Evolutionary conservation across 108 stramenopile genomes (phyloP).

Genomic region (Nitzschia sp.): DNA sequence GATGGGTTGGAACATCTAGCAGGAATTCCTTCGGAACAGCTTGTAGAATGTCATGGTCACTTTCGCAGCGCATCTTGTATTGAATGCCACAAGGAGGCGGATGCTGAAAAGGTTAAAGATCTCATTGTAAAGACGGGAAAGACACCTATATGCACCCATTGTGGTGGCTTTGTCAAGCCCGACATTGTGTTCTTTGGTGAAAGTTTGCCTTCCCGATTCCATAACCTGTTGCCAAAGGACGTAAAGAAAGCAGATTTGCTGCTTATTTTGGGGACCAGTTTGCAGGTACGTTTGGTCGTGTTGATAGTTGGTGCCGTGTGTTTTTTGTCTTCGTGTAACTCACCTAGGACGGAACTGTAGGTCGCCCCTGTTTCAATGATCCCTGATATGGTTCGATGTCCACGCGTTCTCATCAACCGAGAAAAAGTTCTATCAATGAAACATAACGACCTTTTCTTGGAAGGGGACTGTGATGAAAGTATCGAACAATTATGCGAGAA

Average conservation of each 20-base stretch:
- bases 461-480: conserved; percentile 83
- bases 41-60: conserved; percentile 92
- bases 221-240: conserved; percentile 49
- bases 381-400: conserved; percentile 67
- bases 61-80: conserved; percentile 80
- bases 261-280: conserved; percentile 85
- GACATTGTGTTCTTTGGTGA: conserved; percentile 98
- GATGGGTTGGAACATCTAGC: conserved; percentile 88
- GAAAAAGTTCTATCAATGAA: conserved; percentile 54
- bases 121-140: conserved; percentile 56
- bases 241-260: conserved; percentile 64
- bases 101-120: conserved; percentile 55
- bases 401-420: conserved; percentile 67
- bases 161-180: conserved; percentile 86
- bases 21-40: conserved; percentile 71
- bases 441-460: conserved; percentile 67
- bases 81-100: conserved; percentile 42
- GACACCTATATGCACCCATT: conserved; percentile 62
- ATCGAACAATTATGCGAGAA: conserved; percentile 45
- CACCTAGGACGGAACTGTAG: neutral
- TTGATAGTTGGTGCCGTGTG: conserved; percentile 60
- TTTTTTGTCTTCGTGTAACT: conserved; percentile 5
- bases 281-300: conserved; percentile 65
- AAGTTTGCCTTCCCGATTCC: conserved; percentile 68
- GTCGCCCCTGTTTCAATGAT: conserved; percentile 68